Evolutionary conservation across 148 eudicot genomes (phyloP), one percentile per base, ranked within the genome.

Genomic region (Vaccinium darrowii): DNA sequence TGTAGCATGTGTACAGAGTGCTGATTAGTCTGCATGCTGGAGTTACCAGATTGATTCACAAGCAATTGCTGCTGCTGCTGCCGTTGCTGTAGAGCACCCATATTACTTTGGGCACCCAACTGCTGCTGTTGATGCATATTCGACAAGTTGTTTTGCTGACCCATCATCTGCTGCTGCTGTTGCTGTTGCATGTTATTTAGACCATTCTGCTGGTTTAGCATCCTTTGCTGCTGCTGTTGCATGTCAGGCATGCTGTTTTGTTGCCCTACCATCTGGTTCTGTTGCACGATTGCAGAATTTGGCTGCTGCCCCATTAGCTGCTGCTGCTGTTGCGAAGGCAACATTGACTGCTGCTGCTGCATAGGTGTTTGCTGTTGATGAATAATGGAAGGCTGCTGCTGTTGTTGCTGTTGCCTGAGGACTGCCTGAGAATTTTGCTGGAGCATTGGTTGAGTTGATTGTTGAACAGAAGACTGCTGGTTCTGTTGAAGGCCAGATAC

Each of bases 181-280:
- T 92, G 98, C 82, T 91, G 88, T 88, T 94, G 91, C 88, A 91
- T 73, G 84, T 88, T 91, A 53, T 92, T 85, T 65, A 91, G 87
- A 87, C 76, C 91, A 80, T 93, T 93, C 86, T 91, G 94, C 89
- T 92, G 97, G 76, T 90, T 88, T 33, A 92, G 50, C 89, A 92
- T 72, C 89, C 96, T 90, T 63, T 91, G 97, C 86, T 82, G 84
- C 84, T 93, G 94, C 88, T 94, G 96, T 81, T 92, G 98, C 90
- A 95, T 73, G 80, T 93, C 99, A 56, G 93, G 88, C 54, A 92
- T 89, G 87, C 89, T 90, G 88, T 77, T 92, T 86, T 90, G 98
- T 84, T 95, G 96, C 52, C 92, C 91, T 60, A 93, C 83, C 47
- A 91, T 84, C 85, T 91, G 94, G 84, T 84, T 92, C 83, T 89